phyloP scores from a whole-genome alignment of 371 early-diverging fungal genomes.

The Zychaea mexicana region DNA sequence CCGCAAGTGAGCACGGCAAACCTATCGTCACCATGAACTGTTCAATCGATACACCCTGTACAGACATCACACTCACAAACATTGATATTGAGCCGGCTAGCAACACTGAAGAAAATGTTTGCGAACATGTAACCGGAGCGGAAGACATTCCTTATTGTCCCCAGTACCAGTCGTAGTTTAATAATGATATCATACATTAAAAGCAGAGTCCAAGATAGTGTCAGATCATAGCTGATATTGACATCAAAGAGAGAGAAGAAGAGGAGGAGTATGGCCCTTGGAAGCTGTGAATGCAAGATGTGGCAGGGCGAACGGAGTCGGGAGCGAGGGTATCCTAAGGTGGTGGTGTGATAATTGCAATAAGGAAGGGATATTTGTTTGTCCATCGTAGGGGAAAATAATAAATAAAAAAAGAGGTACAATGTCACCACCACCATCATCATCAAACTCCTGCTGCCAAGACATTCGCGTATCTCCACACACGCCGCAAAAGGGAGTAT shows the following conservation, averaged over 20 bases:
- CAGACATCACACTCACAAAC: constrained; percentile 19
- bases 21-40: constrained; percentile 34
- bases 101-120: constrained; percentile 76
- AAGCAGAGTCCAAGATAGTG: too few species aligned
- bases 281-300: too few species aligned
- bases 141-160: constrained; percentile 53
- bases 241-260: too few species aligned
- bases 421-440: background rate
- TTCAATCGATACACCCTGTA: constrained; percentile 27
- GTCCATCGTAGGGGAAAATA: too few species aligned
- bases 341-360: too few species aligned
- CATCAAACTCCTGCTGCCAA: constrained; percentile 5
- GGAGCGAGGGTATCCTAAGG: too few species aligned
- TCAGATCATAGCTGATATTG: too few species aligned
- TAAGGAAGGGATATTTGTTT: too few species aligned
- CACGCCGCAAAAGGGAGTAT: background rate
- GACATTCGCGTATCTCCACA: background rate
- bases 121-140: constrained; percentile 87
- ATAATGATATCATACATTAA: too few species aligned
- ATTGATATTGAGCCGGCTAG: constrained; percentile 16
- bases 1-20: constrained; percentile 4
- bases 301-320: too few species aligned
- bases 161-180: background rate
- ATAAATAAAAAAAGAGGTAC: background rate
- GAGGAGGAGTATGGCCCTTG: too few species aligned